Conservation (phyloP, 768 basidiomycete species). For the Tricholoma bakamatsutake region DNA sequence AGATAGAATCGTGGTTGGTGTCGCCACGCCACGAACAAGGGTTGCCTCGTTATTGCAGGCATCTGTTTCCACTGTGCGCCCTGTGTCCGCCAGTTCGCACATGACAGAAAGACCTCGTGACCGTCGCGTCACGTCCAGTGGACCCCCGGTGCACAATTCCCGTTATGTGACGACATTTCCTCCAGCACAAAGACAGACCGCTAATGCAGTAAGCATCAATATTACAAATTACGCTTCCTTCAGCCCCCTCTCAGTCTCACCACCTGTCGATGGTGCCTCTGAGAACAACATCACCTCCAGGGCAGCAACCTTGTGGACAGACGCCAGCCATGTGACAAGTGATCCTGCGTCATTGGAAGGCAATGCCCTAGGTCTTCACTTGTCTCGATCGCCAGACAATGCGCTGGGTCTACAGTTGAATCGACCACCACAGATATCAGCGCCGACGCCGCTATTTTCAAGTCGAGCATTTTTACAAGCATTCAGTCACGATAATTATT, state of each 20-base stretch:
- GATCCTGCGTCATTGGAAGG: background rate
- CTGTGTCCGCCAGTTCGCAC: background rate
- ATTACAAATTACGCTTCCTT: background rate
- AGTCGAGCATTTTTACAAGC: constrained; percentile 1
- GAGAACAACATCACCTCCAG: background rate
- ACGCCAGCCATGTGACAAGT: background rate
- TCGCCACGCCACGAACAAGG: background rate
- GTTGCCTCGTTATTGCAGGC: background rate
- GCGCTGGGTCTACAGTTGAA: background rate
- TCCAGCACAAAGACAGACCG: background rate
- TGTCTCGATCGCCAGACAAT: constrained; percentile 1
- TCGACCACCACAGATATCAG: constrained; percentile 1
- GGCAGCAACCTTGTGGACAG: background rate
- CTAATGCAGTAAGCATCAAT: background rate
- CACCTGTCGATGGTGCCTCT: background rate
- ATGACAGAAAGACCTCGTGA: background rate
- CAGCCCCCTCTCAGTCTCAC: background rate
- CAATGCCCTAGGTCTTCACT: constrained; percentile 3
- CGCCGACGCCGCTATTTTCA: constrained; percentile 1
- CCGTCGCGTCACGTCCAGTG: background rate
- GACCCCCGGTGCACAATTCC: background rate
- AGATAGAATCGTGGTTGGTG: background rate
- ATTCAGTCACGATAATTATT: constrained; percentile 1
- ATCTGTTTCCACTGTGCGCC: too few species aligned
- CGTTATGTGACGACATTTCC: background rate